Base-by-base conservation (phyloP, 177 flowering plant genomes). In the Tripterygium wilfordii region DNA sequence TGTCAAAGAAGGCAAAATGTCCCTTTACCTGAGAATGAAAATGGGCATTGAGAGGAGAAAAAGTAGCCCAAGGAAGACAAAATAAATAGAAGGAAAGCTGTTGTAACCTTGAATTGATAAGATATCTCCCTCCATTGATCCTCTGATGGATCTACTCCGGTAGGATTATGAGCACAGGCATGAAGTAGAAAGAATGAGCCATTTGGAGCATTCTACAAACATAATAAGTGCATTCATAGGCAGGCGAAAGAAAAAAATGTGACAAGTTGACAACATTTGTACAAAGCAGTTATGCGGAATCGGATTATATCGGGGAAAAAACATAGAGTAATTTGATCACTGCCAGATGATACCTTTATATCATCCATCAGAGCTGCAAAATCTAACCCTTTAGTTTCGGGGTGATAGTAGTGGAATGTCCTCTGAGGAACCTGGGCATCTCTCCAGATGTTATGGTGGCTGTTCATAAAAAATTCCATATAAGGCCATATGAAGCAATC, bases 141-240 rank as follows among this genome's bases (percentile, higher is more conserved):
- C 59, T 77, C 94, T 30, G 96, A 38, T 48, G 98, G 98, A 70
- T 92, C 98, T 25, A 92, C 98, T 51, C 98, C 98, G 53, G 98
- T 92, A 51, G 98, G 98, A 68, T 92, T 92, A 58, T 92, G 98
- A 60, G 98, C 98, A 72, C 96, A 92, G 5, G 98, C 98, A 68
- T 92, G 98, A 48, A 92, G 89, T 57, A 92, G 69, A 68, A 91
- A 83, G 74, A 92, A 79, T 10, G 98, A 85, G 1, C 98, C 96
- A 62, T 69, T 76, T 53, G 98, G 98, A 53, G 98, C 96, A 82
- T 83, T 82, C 98, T 91, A 20, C 15, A 51, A 23, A 8, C n/a
- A n/a, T n/a, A n/a, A n/a, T n/a, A 15, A 20, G 17, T 23, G 32
- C 10, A 30, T 8, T 10, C 8, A 24, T 18, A 23, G 8, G 3